Conservation (phyloP, 2,329 filamentous ascomycete genomes). For the Colletotrichum musae region DNA sequence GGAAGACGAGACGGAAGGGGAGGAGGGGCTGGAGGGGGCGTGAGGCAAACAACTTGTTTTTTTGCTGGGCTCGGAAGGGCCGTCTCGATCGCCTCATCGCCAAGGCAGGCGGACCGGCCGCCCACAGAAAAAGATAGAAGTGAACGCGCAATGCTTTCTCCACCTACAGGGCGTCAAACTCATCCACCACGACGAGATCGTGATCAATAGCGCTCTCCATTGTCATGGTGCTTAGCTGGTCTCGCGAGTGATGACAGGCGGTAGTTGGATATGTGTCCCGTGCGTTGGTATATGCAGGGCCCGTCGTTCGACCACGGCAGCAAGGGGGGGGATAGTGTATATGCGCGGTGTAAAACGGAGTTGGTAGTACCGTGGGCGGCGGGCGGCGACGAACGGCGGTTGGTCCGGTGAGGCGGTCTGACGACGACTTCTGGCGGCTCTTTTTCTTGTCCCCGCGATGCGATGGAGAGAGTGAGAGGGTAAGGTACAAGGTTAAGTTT, state of each 20-base stretch:
- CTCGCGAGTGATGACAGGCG: neutral
- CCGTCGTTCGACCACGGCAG: slow-evolving; percentile 11
- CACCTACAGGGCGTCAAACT: slow-evolving; percentile 70
- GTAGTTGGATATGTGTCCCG: too few relatives aligned
- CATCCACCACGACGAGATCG: slow-evolving; percentile 63
- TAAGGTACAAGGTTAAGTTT: slow-evolving; percentile 13
- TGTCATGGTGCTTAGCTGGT: slow-evolving; percentile 21
- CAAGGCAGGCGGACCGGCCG: neutral
- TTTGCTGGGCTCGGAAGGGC: slow-evolving; percentile 11
- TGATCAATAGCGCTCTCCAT: slow-evolving; percentile 53
- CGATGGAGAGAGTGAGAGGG: slow-evolving; percentile 8
- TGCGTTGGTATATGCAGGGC: too few relatives aligned
- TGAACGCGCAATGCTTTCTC: slow-evolving; percentile 30
- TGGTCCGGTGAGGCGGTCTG: slow-evolving; percentile 26
- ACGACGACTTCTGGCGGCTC: slow-evolving; percentile 18
- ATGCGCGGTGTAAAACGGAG: neutral
- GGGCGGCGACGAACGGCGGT: neutral
- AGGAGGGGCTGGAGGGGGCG: neutral
- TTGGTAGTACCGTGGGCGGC: slow-evolving; percentile 1
- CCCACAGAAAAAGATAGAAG: slow-evolving; percentile 9
- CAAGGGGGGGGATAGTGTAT: neutral
- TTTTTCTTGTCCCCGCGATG: neutral
- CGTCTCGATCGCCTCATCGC: slow-evolving; percentile 15
- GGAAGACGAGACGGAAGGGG: neutral
- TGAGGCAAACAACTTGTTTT: neutral